Percentiles rank a stretch among this genome's conserved stretches.
Conservation (phyloP, 805 yeast genomes). For the Metschnikowia noctiluminum region DNA sequence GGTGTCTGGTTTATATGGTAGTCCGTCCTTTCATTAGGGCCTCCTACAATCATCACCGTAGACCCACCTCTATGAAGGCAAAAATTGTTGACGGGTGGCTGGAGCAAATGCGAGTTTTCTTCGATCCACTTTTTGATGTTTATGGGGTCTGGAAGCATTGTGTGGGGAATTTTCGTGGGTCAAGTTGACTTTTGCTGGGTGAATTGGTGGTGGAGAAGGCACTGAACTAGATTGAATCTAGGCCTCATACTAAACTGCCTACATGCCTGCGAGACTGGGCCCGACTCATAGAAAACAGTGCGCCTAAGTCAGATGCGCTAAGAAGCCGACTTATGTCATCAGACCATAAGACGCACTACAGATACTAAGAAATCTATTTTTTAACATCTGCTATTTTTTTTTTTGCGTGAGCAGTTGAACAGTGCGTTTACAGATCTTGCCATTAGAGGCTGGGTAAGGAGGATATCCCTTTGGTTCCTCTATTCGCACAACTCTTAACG, state of each 20-base stretch:
- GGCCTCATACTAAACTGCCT: not conserved
- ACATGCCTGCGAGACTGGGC: too few species aligned
- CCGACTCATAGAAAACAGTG: not conserved
- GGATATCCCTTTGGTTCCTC: too few species aligned
- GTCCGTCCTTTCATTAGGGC: conserved; percentile 92
- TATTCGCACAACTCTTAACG: too few species aligned
- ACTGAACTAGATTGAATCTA: too few species aligned
- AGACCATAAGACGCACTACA: too few species aligned
- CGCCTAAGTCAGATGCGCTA: not conserved
- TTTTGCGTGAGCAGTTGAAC: too few species aligned
- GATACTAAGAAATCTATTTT: too few species aligned
- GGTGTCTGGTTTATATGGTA: conserved; percentile 94
- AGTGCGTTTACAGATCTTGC: too few species aligned
- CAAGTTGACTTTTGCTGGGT: not conserved
- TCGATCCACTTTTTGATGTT: conserved; percentile 77
- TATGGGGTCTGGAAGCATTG: conserved; percentile 63
- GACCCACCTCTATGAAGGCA: conserved; percentile 90
- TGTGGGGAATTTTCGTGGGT: not conserved
- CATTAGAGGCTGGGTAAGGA: too few species aligned
- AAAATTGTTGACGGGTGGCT: conserved; percentile 91
- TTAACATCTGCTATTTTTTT: too few species aligned
- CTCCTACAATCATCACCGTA: conserved; percentile 94
- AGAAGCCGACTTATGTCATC: not conserved
- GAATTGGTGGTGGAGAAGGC: too few species aligned
- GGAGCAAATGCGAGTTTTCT: conserved; percentile 69